phyloP scores from a whole-genome alignment of 1,284 basidiomycete genomes.

The Fomitopsis palustris region DNA sequence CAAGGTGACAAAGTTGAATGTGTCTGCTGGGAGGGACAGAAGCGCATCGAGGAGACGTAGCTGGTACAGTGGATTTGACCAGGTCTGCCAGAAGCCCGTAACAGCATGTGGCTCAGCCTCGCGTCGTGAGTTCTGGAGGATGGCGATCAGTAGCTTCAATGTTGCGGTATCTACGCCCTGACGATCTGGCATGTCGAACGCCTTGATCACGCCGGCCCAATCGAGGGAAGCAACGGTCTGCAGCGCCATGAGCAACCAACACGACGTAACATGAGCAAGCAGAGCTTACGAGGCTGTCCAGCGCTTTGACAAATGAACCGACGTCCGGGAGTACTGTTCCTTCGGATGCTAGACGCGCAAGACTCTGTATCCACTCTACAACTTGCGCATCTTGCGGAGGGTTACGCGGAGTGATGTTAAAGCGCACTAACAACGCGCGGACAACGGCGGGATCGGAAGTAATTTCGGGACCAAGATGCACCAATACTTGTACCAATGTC shows the following conservation, averaged over 20 bases:
- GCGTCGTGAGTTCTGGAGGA: constrained; percentile 69
- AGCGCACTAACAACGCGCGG: constrained; percentile 64
- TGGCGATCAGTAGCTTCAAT: constrained; percentile 76
- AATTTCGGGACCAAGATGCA: constrained; percentile 74
- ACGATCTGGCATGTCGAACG: constrained; percentile 76
- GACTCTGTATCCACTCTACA: constrained; percentile 61
- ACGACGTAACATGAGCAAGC: constrained; percentile 12
- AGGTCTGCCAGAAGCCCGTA: constrained; percentile 76
- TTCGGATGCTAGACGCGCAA: constrained; percentile 68
- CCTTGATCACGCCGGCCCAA: constrained; percentile 77
- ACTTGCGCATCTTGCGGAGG: constrained; percentile 70
- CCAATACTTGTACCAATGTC: constrained; percentile 67
- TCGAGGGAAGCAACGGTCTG: constrained; percentile 64
- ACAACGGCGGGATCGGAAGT: constrained; percentile 70
- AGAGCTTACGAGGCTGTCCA: constrained; percentile 62
- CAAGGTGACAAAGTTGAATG: constrained; percentile 87
- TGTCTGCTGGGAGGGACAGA: constrained; percentile 83
- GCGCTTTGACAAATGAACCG: constrained; percentile 67
- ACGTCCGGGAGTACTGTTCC: constrained; percentile 73
- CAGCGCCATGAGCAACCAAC: constrained; percentile 9
- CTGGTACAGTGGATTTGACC: constrained; percentile 86
- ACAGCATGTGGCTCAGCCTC: constrained; percentile 74
- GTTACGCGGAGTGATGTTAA: constrained; percentile 63
- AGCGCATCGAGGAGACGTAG: constrained; percentile 86
- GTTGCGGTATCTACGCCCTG: constrained; percentile 81